Conservation (phyloP, 1,284 basidiomycete genomes). For the Agroathelia rolfsii region DNA sequence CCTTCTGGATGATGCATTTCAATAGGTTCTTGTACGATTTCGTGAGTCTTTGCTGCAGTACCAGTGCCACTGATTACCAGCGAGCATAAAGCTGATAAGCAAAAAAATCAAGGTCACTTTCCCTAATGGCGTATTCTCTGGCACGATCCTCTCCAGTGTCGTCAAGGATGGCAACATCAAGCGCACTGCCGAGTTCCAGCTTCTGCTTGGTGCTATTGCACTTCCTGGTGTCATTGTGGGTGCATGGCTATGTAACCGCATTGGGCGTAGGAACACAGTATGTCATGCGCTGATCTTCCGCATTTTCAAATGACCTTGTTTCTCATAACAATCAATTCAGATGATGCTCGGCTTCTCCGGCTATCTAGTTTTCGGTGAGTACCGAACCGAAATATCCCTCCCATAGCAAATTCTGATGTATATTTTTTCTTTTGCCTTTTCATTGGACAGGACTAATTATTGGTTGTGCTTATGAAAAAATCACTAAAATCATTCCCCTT, state of each 20-base stretch:
- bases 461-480: slow-evolving; percentile 57
- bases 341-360: slow-evolving; percentile 71
- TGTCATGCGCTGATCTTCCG: slow-evolving; percentile 12
- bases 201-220: slow-evolving; percentile 57
- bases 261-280: slow-evolving; percentile 58
- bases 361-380: slow-evolving; percentile 59
- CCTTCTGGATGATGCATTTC: neutral
- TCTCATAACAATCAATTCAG: slow-evolving; percentile 22
- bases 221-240: slow-evolving; percentile 49
- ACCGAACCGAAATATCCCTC: slow-evolving; percentile 1
- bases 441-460: slow-evolving; percentile 42
- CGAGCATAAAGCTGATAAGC: no score
- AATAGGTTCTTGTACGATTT: slow-evolving; percentile 69
- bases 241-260: slow-evolving; percentile 35
- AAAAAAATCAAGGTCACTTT: slow-evolving; percentile 45
- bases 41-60: slow-evolving; percentile 26
- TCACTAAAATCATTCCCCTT: slow-evolving; percentile 54
- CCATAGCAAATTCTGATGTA: neutral
- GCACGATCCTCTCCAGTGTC: slow-evolving; percentile 53
- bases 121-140: slow-evolving; percentile 63
- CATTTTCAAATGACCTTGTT: slow-evolving; percentile 3
- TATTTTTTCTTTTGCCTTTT: no score
- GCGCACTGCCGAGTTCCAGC: slow-evolving; percentile 59
- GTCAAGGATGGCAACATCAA: slow-evolving; percentile 45
- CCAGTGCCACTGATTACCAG: no score